Evolutionary conservation across 306 rosid species (phyloP).

Genomic region (Sesbania bispinosa): DNA sequence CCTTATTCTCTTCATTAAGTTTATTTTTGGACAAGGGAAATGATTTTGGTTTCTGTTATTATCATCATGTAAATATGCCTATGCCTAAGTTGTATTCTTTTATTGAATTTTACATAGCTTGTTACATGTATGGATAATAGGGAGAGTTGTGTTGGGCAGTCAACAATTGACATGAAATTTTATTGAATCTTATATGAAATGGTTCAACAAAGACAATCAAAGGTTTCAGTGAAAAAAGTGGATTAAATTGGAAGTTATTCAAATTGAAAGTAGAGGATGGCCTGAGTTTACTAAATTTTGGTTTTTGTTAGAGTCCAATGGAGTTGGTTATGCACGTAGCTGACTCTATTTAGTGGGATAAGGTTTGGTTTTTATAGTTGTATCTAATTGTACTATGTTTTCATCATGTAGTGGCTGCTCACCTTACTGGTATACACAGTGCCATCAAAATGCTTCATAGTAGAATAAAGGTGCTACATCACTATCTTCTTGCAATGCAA

Average conservation of each 20-base stretch:
- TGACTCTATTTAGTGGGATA: neutral
- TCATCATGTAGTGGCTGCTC: constrained; percentile 81
- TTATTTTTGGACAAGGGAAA: neutral
- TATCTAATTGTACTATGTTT: neutral
- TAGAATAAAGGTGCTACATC: constrained; percentile 86
- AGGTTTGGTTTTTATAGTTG: neutral
- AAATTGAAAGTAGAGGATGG: neutral
- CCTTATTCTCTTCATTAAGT: neutral
- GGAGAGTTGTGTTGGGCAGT: neutral
- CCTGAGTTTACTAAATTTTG: neutral
- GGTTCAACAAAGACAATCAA: neutral
- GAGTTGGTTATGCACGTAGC: neutral
- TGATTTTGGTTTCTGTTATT: neutral
- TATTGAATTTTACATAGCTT: neutral
- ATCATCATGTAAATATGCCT: neutral
- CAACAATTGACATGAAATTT: neutral
- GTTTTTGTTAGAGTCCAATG: neutral
- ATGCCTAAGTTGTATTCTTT: constrained; percentile 14
- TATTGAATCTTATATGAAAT: neutral
- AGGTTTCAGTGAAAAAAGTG: neutral
- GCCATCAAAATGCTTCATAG: constrained; percentile 99
- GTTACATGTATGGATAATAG: neutral
- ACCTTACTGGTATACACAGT: constrained; percentile 90
- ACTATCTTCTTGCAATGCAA: constrained; percentile 86
- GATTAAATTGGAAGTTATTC: neutral